Conservation (phyloP, 306 rosid species). For the Quillaja saponaria region DNA sequence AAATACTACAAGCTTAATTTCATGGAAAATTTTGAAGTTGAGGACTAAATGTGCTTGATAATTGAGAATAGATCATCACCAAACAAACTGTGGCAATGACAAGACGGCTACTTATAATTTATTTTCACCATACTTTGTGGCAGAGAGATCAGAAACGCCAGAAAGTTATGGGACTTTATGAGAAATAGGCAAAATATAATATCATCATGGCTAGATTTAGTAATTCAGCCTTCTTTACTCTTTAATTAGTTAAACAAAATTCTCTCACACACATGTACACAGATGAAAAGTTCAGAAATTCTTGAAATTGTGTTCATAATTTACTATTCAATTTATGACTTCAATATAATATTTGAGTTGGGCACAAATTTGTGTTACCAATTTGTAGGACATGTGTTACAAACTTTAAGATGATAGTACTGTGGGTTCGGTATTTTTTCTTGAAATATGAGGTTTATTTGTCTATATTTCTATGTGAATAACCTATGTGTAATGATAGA, state of each 20-base stretch:
- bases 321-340: too few species aligned
- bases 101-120: background rate
- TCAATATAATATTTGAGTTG: too few species aligned
- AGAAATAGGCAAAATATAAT: slow-evolving; percentile 11
- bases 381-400: slow-evolving; percentile 11
- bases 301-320: slow-evolving; percentile 8
- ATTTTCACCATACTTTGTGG: slow-evolving; percentile 26
- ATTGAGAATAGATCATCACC: background rate
- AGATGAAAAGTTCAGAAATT: slow-evolving; percentile 17
- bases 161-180: slow-evolving; percentile 39
- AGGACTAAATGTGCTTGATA: background rate
- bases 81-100: background rate
- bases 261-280: background rate
- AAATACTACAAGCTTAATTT: too few species aligned
- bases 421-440: too few species aligned
- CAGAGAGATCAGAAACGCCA: slow-evolving; percentile 18
- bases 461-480: too few species aligned
- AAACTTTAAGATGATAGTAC: too few species aligned
- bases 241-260: background rate
- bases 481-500: too few species aligned
- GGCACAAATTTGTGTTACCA: slow-evolving; percentile 28
- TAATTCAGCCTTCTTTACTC: background rate
- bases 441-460: too few species aligned
- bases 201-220: background rate
- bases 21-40: background rate